Evolutionary conservation across 176 grass and related monocot genomes (phyloP).

Genomic region (Oropetium thomaeum): DNA sequence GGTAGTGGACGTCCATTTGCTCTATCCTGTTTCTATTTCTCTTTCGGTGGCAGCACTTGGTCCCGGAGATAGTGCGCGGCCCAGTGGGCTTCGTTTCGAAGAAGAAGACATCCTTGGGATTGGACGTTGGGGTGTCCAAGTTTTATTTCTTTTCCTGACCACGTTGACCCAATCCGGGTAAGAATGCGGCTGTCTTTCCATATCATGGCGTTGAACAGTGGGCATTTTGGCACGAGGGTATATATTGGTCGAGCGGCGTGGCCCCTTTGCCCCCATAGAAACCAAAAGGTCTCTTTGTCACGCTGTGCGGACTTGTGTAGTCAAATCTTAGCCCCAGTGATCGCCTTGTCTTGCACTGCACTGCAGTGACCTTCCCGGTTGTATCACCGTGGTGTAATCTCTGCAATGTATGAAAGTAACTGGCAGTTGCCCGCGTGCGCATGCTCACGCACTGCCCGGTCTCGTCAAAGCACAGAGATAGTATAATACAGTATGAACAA

Average conservation of each 20-base stretch:
- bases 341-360: background rate
- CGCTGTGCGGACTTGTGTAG: constrained; percentile 1
- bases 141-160: background rate
- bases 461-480: constrained; percentile 14
- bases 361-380: background rate
- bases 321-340: constrained; percentile 20
- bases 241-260: background rate
- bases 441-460: background rate
- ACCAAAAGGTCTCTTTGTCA: background rate
- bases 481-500: too few relatives aligned
- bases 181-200: background rate
- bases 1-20: constrained; percentile 1
- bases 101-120: background rate
- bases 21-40: background rate
- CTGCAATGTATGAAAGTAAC: background rate
- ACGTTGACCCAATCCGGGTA: background rate
- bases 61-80: background rate
- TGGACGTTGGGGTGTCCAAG: background rate
- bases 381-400: background rate
- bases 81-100: constrained; percentile 29
- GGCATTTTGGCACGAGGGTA: constrained; percentile 12
- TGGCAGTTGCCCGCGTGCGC: background rate
- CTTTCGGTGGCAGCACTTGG: background rate
- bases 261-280: background rate
- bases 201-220: background rate